These are phyloP conservation scores for Candida easanensis DNA, from an alignment of 805 yeast genomes.

Conservation along the genomic window DNA sequence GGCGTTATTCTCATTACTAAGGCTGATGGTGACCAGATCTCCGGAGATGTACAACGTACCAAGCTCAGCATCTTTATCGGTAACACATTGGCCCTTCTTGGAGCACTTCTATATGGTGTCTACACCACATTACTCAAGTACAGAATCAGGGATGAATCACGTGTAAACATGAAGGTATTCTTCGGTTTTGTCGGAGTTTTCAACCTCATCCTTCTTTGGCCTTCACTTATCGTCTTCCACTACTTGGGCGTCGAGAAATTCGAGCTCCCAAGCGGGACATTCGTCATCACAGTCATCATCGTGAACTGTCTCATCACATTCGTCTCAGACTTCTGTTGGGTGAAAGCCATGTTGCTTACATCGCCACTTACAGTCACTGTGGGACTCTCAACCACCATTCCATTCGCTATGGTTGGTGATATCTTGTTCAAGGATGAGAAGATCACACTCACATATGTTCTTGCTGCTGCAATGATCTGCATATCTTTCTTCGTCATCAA, in stretches of 20 bases:
- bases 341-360: constrained; percentile 88
- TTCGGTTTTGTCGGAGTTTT: constrained; percentile 94
- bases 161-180: constrained; percentile 80
- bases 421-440: constrained; percentile 63
- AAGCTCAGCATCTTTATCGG: constrained; percentile 51
- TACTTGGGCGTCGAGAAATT: constrained; percentile 63
- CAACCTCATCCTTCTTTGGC: constrained; percentile 77
- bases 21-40: constrained; percentile 42
- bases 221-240: constrained; percentile 67
- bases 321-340: constrained; percentile 93
- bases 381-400: constrained; percentile 90
- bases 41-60: constrained; percentile 23
- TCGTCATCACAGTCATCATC: constrained; percentile 51
- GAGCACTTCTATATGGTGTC: constrained; percentile 88
- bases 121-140: constrained; percentile 83
- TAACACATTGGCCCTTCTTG: constrained; percentile 72
- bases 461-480: constrained; percentile 81
- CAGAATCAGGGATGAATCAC: constrained; percentile 67
- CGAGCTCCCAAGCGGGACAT: constrained; percentile 58
- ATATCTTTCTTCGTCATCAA: constrained; percentile 83
- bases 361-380: constrained; percentile 95
- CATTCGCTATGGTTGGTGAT: constrained; percentile 92
- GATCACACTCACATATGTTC: constrained; percentile 58
- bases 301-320: constrained; percentile 77
- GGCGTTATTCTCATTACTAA: constrained; percentile 83